Evolutionary conservation across 2,329 filamentous ascomycete species (phyloP).

Genomic region (Fusarium avenaceum): DNA sequence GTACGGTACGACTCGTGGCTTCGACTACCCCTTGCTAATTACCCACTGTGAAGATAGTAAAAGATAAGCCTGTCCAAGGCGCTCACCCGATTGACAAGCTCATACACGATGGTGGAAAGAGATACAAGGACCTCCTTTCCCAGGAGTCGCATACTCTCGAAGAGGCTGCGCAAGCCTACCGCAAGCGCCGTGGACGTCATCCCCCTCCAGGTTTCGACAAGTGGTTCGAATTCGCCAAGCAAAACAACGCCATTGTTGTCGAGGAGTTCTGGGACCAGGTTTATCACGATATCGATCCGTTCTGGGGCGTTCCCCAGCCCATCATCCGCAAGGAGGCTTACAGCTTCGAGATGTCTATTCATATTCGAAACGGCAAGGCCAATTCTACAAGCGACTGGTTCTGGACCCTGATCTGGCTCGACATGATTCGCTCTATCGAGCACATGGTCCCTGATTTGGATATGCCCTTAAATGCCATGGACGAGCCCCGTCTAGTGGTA

Average conservation of each 20-base stretch:
- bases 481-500: conserved; percentile 74
- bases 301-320: conserved; percentile 66
- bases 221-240: conserved; percentile 70
- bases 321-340: conserved; percentile 65
- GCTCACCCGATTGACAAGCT: conserved; percentile 67
- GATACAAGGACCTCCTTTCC: conserved; percentile 57
- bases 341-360: conserved; percentile 73
- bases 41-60: not conserved
- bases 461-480: conserved; percentile 75
- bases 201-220: conserved; percentile 73
- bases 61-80: conserved; percentile 18
- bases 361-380: conserved; percentile 66
- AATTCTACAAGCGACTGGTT: conserved; percentile 67
- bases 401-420: conserved; percentile 69
- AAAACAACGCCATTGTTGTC: conserved; percentile 67
- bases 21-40: conserved; percentile 17
- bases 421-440: conserved; percentile 67
- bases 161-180: conserved; percentile 70
- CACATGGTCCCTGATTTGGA: conserved; percentile 75
- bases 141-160: conserved; percentile 64
- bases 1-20: not conserved
- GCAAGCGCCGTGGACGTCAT: conserved; percentile 69
- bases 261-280: conserved; percentile 76
- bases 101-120: conserved; percentile 60
- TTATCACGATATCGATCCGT: conserved; percentile 71